Evolutionary conservation across 768 basidiomycete genomes (phyloP), one percentile per base, ranked within the genome.

Genomic region (Rhizopogon roseolus): DNA sequence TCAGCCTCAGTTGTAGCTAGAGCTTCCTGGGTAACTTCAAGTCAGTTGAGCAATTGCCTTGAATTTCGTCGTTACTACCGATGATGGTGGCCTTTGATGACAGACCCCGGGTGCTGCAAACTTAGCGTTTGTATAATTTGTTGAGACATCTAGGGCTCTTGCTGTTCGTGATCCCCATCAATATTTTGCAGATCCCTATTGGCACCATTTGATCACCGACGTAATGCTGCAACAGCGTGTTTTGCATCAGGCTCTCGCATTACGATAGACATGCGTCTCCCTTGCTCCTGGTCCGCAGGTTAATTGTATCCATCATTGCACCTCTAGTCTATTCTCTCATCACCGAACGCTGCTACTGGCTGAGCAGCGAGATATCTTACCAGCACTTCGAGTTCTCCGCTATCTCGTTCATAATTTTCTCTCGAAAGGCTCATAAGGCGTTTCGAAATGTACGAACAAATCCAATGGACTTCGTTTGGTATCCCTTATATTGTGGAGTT

Each of bases 401-500:
- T 36, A 22, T 36, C 14, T 34, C 9, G 32, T 22, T 11, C 10
- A 10, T 13, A 3, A 36, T 36, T 11, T 9, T 41, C 13, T 22
- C 28, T 51, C 39, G 27, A 50, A 29, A 22, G 25, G 39, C 27
- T 22, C 28, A 38, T 13, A 16, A 29, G 40, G 17, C 41, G n/a
- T 37, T 13, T 29, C n/a, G 25, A 48, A 8, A 67, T 67, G 65
- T 16, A 56, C 8, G 58, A 50, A 25, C 42, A 67, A 32, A 56
- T 68, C 61, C 64, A 60, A 56, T 66, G 70, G 57, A 65, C 60
- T 39, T 40, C 68, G 36, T 68, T 58, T 34, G 67, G 67, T 6
- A 34, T 70, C 2, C 67, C 67, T 1, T 70, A 68, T 4, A 14
- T 70, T 0, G 57, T 54, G 39, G 68, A 68, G 46, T 70, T 70